phyloP scores from a whole-genome alignment of 441 rosid genomes.

The Adansonia grandidieri region DNA sequence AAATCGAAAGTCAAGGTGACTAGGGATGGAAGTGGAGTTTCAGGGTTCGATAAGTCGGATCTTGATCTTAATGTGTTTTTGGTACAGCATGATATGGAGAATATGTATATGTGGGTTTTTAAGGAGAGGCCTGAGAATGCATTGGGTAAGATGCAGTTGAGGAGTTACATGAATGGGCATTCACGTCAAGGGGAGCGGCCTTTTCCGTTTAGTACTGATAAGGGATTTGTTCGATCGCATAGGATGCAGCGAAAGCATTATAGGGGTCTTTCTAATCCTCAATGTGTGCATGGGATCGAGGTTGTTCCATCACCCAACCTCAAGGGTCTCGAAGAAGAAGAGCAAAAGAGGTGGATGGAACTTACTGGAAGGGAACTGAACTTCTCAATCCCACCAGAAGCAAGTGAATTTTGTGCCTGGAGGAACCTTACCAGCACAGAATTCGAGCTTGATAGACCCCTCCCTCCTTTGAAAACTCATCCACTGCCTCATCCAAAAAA shows the following conservation, averaged over 20 bases:
- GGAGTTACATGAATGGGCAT: conserved; percentile 80
- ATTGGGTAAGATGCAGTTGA: conserved; percentile 70
- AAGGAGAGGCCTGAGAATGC: conserved; percentile 73
- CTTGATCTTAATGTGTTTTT: conserved; percentile 62
- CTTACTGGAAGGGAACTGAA: conserved; percentile 70
- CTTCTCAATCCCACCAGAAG: conserved; percentile 58
- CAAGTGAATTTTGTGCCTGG: conserved; percentile 68
- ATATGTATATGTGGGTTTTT: conserved; percentile 80
- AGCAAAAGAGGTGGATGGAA: conserved; percentile 69
- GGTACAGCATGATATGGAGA: conserved; percentile 82
- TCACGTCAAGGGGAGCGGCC: conserved; percentile 69
- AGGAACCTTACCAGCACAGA: conserved; percentile 65
- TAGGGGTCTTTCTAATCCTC: conserved; percentile 72
- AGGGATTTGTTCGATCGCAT: conserved; percentile 73
- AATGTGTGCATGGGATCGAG: conserved; percentile 75
- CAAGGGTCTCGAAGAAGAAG: conserved; percentile 60
- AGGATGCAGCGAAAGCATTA: conserved; percentile 80
- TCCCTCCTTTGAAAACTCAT: conserved; percentile 50
- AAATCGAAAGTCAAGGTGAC: conserved; percentile 63
- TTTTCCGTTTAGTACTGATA: conserved; percentile 68
- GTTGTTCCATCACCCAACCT: conserved; percentile 60
- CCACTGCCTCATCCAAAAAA: conserved; percentile 52
- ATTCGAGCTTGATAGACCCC: conserved; percentile 62
- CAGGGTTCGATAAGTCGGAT: conserved; percentile 67
- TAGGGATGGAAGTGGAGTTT: conserved; percentile 55